Percentiles rank a stretch among this genome's conserved stretches.
These are phyloP conservation scores for Apiotrichum mycotoxinovorans DNA, from an alignment of 1,284 basidiomycete genomes.

Conservation along the genomic window DNA sequence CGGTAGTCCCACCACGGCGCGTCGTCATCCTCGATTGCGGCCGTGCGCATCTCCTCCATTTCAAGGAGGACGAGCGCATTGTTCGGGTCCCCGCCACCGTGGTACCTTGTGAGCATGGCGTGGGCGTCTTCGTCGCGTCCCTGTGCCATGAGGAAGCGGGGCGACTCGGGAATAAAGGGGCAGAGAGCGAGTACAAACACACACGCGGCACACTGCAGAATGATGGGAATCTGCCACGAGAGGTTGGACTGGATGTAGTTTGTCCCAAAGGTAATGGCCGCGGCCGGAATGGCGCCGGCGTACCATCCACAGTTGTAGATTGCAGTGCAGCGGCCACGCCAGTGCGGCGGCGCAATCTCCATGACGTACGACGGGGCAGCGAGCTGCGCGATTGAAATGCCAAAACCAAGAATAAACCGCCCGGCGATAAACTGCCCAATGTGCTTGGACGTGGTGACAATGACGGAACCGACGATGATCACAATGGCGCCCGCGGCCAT, in stretches of 20 bases:
- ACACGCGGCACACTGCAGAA: conserved; percentile 25
- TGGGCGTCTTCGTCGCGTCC: conserved; percentile 61
- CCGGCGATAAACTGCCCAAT: conserved; percentile 49
- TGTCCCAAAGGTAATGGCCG: conserved; percentile 7
- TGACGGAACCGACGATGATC: conserved; percentile 50
- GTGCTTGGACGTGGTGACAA: conserved; percentile 31
- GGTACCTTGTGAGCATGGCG: conserved; percentile 68
- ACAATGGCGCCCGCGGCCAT: conserved; percentile 54
- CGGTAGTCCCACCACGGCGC: conserved; percentile 41
- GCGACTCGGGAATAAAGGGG: conserved; percentile 29
- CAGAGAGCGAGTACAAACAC: conserved; percentile 9
- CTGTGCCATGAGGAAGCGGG: conserved; percentile 28
- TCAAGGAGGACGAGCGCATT: conserved; percentile 53
- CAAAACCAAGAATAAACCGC: conserved; percentile 57
- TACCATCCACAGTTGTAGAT: conserved; percentile 33
- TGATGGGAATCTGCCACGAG: conserved; percentile 32
- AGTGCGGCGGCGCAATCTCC: conserved; percentile 61
- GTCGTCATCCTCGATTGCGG: conserved; percentile 53
- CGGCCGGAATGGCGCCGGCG: conserved; percentile 27
- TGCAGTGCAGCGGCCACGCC: conserved; percentile 60
- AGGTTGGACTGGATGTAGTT: conserved; percentile 23
- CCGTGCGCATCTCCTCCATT: conserved; percentile 58
- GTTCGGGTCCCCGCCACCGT: conserved; percentile 27
- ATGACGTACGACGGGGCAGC: conserved; percentile 55
- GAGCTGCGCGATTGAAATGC: conserved; percentile 49